These are phyloP conservation scores for Euphorbia corollata DNA, from an alignment of 441 rosid species.

Conservation along the genomic window DNA sequence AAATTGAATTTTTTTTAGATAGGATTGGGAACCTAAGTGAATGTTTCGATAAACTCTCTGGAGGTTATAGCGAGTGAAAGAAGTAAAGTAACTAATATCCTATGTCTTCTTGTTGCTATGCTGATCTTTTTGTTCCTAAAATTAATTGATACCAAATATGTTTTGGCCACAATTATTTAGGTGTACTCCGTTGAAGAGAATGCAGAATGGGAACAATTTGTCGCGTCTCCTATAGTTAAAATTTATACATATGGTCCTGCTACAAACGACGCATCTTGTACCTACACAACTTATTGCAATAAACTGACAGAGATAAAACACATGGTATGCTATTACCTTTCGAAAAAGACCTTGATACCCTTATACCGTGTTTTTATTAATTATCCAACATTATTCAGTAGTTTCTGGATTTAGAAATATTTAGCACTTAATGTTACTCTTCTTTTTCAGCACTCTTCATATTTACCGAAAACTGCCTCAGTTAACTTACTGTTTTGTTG, in stretches of 20 bases:
- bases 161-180: conserved; percentile 30
- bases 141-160: conserved; percentile 5
- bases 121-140: conserved; percentile 9
- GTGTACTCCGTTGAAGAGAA: conserved; percentile 67
- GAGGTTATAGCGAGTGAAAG: background rate
- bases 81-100: background rate
- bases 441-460: background rate
- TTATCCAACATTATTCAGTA: background rate
- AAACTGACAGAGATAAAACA: conserved; percentile 53
- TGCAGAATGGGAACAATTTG: conserved; percentile 56
- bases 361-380: background rate
- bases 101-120: background rate
- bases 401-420: background rate
- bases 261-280: conserved; percentile 27
- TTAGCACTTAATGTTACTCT: background rate
- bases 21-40: background rate
- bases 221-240: conserved; percentile 65
- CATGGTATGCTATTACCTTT: conserved; percentile 36
- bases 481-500: conserved; percentile 21
- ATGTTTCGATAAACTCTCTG: background rate
- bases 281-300: conserved; percentile 23
- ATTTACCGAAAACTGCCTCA: conserved; percentile 2
- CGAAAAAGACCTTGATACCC: background rate
- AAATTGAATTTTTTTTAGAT: background rate
- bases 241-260: conserved; percentile 54